Evolutionary conservation across 202 grass and related monocot species (phyloP).

Genomic region (Cymbopogon flexuosus): DNA sequence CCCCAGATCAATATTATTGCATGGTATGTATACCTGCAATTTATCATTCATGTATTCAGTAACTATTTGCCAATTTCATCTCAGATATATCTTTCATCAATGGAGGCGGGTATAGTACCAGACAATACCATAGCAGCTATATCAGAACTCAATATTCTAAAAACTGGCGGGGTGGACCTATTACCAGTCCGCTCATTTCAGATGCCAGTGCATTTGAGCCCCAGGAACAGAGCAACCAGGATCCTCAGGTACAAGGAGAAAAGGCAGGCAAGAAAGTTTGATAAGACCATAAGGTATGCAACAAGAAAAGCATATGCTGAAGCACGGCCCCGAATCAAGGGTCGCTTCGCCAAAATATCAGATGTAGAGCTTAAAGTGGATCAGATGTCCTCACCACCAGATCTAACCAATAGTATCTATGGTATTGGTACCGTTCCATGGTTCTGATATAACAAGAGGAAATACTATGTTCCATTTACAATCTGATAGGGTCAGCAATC

Average conservation of each 20-base stretch:
- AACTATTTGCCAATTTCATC: conserved; percentile 33
- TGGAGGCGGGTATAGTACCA: conserved; percentile 45
- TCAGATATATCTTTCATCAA: conserved; percentile 58
- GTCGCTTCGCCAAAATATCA: conserved; percentile 55
- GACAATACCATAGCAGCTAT: conserved; percentile 16
- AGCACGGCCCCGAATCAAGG: conserved; percentile 44
- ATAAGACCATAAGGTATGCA: conserved; percentile 53
- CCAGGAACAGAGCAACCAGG: conserved; percentile 45
- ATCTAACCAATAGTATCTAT: conserved; percentile 16
- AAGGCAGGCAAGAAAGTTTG: conserved; percentile 45
- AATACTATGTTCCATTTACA: neutral
- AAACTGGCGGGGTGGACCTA: neutral
- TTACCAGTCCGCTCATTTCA: conserved; percentile 22
- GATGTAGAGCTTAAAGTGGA: conserved; percentile 41
- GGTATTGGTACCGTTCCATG: conserved; percentile 21
- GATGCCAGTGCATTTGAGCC: conserved; percentile 32
- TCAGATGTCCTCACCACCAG: conserved; percentile 34
- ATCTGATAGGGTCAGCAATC: neutral
- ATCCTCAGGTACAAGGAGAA: conserved; percentile 66
- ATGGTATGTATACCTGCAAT: neutral
- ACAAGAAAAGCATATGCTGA: conserved; percentile 61
- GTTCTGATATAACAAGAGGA: conserved; percentile 26
- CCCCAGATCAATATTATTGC: neutral
- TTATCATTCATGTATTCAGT: conserved; percentile 11
- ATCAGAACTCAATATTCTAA: conserved; percentile 36